phyloP scores from a whole-genome alignment of 345 rosid genomes.

The Gossypium anomalum region DNA sequence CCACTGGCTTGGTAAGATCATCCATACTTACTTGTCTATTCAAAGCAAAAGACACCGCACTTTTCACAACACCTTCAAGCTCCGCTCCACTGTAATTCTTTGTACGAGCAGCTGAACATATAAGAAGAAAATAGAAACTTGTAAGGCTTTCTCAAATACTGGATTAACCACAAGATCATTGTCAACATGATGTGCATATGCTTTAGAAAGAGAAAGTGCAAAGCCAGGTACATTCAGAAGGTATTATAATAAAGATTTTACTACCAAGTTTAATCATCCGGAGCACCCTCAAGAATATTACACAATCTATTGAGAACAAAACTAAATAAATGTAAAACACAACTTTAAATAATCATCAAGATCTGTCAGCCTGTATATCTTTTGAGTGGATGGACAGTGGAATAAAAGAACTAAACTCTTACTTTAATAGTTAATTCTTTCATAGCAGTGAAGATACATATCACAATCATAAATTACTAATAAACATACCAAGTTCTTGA shows the following conservation, averaged over 20 bases:
- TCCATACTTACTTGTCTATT: conserved; percentile 94
- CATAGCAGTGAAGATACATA: neutral
- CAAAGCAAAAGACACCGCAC: conserved; percentile 95
- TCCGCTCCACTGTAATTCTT: conserved; percentile 99
- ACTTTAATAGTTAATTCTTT: neutral
- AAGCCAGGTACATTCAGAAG: neutral
- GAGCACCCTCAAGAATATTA: neutral
- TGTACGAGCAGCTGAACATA: conserved; percentile 78
- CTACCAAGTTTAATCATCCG: conserved; percentile 8
- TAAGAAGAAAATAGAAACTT: conserved; percentile 1
- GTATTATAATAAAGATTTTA: neutral
- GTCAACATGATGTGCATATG: neutral
- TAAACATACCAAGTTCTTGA: conserved; percentile 73
- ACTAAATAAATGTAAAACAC: neutral
- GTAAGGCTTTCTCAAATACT: conserved; percentile 5
- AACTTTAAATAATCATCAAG: conserved; percentile 2
- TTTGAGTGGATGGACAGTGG: neutral
- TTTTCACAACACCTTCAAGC: conserved; percentile 98
- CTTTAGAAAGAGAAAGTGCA: neutral
- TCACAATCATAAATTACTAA: conserved; percentile 10
- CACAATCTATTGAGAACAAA: neutral
- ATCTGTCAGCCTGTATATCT: neutral
- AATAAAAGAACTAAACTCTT: neutral
- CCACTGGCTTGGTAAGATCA: conserved; percentile 94
- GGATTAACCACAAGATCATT: neutral